Evolutionary conservation across 345 rosid genomes (phyloP), one percentile per base, ranked within the genome.

Genomic region (Syzygium grande): DNA sequence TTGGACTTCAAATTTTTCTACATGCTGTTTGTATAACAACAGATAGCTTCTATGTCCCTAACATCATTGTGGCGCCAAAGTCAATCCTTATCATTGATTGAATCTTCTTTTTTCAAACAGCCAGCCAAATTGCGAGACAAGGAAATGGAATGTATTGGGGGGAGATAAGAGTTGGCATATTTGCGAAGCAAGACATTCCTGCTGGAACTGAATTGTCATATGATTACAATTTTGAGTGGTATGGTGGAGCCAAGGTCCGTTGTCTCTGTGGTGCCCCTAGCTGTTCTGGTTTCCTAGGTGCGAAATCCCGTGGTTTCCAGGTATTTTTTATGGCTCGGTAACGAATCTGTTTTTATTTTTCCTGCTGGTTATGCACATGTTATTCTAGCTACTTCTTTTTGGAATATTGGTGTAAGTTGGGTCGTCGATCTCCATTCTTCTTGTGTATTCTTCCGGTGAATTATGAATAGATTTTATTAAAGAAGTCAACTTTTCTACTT

Each of bases 241-340:
- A 93, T 80, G 99, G 99, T 73, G 99, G 99, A 84, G 92, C 96
- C 84, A 98, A 98, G 91, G 98, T 98, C 85, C 99, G 99, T 49
- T 98, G 99, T 92, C 96, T 93, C 25, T 98, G 99, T 92, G 97
- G 99, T 90, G 97, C 99, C 73, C 88, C 89, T 86, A 90, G 90
- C 79, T 98, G 99, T 89, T 96, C 98, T 90, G 99, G 97, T 53
- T 98, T 96, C 91, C 97, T 98, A 87, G 99, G 99, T 91, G 99
- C 99, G 41, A 98, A 96, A 92, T 98, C 99, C 88, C 99, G 98
- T 88, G 98, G 99, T 91, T 96, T 98, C 92, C 99, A 94, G 99
- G 99, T 93, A 92, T 88, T 86, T 85, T 73, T 68, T 61, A 68
- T 84, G 83, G n/a, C 80, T 73, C 46, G 27, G 87, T 55, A 52